A percentile compares a stretch with the other conserved stretches of the same genome.
Evolutionary conservation across 177 flowering plant species (phyloP).

Genomic region (Tripterygium wilfordii): DNA sequence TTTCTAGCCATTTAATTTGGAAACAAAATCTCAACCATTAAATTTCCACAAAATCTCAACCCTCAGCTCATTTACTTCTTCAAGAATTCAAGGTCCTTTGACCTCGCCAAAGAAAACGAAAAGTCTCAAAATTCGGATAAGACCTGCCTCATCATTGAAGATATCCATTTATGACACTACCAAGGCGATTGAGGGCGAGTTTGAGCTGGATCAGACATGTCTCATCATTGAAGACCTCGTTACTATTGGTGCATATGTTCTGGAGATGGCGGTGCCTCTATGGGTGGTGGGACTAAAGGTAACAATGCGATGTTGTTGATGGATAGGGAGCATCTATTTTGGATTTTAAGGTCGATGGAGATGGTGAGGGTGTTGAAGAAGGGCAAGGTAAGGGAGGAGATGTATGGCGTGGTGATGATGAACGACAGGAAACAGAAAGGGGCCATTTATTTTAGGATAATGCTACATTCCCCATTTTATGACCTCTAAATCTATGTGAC

Average conservation of each 20-base stretch:
- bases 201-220: constrained; percentile 36
- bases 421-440: constrained; percentile 67
- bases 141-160: too few relatives aligned
- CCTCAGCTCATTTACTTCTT: too few relatives aligned
- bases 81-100: too few relatives aligned
- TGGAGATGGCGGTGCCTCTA: constrained; percentile 78
- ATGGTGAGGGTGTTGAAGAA: constrained; percentile 68
- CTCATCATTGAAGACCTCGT: constrained; percentile 77
- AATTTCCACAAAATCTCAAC: too few relatives aligned
- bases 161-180: constrained; percentile 79
- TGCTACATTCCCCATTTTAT: too few relatives aligned
- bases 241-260: constrained; percentile 81
- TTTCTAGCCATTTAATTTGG: too few relatives aligned
- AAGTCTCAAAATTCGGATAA: too few relatives aligned
- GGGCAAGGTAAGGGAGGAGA: constrained; percentile 71
- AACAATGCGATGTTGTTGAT: constrained; percentile 82
- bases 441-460: too few relatives aligned
- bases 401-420: constrained; percentile 29
- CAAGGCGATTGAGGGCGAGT: constrained; percentile 72
- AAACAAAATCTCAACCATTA: too few relatives aligned
- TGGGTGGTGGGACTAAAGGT: constrained; percentile 68
- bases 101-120: too few relatives aligned
- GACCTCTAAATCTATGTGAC: too few relatives aligned
- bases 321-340: constrained; percentile 74
- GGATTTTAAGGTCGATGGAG: constrained; percentile 66